These are phyloP conservation scores for Hordeum marinum DNA, from an alignment of 176 grass and related monocot genomes.

Conservation along the genomic window DNA sequence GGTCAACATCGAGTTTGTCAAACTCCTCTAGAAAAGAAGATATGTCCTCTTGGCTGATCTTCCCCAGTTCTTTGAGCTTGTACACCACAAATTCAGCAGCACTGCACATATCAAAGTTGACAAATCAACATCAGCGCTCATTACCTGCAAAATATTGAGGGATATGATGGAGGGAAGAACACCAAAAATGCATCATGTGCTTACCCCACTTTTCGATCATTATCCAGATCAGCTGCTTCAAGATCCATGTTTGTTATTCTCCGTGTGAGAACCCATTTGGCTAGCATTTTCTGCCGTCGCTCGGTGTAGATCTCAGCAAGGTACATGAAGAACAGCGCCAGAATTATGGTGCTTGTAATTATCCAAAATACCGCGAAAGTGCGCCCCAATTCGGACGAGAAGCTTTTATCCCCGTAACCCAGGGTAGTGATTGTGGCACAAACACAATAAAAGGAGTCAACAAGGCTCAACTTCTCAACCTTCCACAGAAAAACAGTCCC, in stretches of 20 bases:
- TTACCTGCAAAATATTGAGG: neutral
- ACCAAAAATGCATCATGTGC: neutral
- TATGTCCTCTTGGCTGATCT: constrained; percentile 88
- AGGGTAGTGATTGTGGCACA: constrained; percentile 87
- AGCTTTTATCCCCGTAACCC: constrained; percentile 81
- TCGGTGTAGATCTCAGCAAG: constrained; percentile 75
- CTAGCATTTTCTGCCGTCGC: constrained; percentile 62
- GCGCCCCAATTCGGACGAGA: constrained; percentile 61
- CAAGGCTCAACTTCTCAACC: constrained; percentile 68
- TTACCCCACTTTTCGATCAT: constrained; percentile 55
- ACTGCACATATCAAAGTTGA: constrained; percentile 37
- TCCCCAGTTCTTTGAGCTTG: constrained; percentile 96
- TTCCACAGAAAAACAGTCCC: constrained; percentile 79
- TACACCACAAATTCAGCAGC: constrained; percentile 91
- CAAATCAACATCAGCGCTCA: neutral
- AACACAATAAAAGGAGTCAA: constrained; percentile 89
- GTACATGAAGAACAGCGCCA: constrained; percentile 84
- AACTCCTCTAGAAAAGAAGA: constrained; percentile 80
- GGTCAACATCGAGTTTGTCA: constrained; percentile 66
- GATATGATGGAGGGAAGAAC: constrained; percentile 6
- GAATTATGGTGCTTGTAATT: constrained; percentile 53
- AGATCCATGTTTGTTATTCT: constrained; percentile 70
- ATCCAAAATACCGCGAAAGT: constrained; percentile 88
- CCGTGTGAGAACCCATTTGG: constrained; percentile 76
- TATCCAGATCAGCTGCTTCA: constrained; percentile 86